These are phyloP conservation scores for Solanum sitiens DNA, from an alignment of 257 asterid genomes.

Conservation along the genomic window DNA sequence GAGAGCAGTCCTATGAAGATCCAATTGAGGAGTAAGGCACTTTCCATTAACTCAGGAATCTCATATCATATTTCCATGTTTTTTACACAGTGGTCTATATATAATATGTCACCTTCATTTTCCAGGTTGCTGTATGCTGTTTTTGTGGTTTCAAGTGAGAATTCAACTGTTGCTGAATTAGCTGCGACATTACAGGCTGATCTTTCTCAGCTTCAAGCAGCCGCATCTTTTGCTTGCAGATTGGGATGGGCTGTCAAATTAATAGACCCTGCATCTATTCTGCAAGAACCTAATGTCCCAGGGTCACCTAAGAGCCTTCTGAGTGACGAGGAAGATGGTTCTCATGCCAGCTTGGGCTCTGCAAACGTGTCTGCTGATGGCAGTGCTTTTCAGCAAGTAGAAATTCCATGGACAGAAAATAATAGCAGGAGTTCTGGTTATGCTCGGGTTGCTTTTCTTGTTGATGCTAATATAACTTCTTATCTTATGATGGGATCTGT, in stretches of 20 bases:
- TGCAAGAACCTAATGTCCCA: conserved; percentile 60
- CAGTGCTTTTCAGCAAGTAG: conserved; percentile 54
- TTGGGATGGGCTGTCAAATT: conserved; percentile 96
- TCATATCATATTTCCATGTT: conserved; percentile 7
- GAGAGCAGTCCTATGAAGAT: conserved; percentile 99
- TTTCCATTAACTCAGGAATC: conserved; percentile 3
- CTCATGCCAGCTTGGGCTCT: conserved; percentile 43
- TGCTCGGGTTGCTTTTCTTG: conserved; percentile 94
- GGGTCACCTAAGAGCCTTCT: conserved; percentile 66
- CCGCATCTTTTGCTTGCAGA: conserved; percentile 99
- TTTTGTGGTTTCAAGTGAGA: conserved; percentile 94
- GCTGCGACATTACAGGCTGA: conserved; percentile 95
- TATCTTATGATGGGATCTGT: conserved; percentile 99
- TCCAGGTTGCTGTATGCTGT: conserved; percentile 99
- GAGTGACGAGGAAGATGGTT: conserved; percentile 67
- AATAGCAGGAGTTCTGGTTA: conserved; percentile 49
- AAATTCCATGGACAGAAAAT: conserved; percentile 63
- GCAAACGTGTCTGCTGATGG: conserved; percentile 47
- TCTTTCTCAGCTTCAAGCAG: conserved; percentile 93
- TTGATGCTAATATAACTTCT: conserved; percentile 96
- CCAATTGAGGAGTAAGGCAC: conserved; percentile 95
- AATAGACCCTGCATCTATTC: conserved; percentile 91
- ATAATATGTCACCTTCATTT: conserved; percentile 12
- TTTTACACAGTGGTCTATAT: conserved; percentile 5
- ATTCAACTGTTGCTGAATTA: conserved; percentile 94